Percentiles rank a stretch among this genome's conserved stretches.
These are phyloP conservation scores for Musa troglodytarum DNA, from an alignment of 176 grass and related monocot genomes.

Conservation along the genomic window DNA sequence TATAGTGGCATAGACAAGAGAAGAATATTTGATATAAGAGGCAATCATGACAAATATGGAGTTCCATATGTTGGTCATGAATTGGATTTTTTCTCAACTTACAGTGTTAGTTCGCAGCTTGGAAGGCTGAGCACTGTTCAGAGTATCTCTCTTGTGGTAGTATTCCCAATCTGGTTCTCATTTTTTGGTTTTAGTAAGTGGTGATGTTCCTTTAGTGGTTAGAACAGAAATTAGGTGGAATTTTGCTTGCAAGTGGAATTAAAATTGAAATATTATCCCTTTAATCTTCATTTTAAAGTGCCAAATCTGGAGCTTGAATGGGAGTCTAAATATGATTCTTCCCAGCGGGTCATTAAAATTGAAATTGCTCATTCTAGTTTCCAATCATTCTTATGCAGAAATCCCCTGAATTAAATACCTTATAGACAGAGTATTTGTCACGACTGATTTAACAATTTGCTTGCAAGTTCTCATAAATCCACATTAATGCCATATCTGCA, in stretches of 20 bases:
- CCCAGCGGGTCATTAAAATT: background rate
- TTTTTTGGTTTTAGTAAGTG: background rate
- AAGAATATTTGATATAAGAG: constrained; percentile 93
- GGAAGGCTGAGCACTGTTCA: constrained; percentile 45
- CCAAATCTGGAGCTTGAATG: background rate
- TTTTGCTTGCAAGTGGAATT: background rate
- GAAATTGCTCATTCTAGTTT: background rate
- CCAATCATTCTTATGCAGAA: background rate
- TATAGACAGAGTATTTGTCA: background rate
- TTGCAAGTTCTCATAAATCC: background rate
- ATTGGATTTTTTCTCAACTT: constrained; percentile 72
- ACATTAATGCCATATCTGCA: background rate
- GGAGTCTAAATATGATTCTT: background rate
- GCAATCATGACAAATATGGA: constrained; percentile 97
- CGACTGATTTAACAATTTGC: background rate
- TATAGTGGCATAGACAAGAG: constrained; percentile 40
- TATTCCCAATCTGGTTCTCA: constrained; percentile 5
- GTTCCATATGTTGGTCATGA: constrained; percentile 55
- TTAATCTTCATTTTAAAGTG: background rate
- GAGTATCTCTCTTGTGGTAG: constrained; percentile 82
- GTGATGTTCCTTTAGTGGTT: background rate
- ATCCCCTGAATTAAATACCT: background rate
- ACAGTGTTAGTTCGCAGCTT: constrained; percentile 62
- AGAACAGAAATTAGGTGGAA: no score
- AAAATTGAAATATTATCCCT: background rate